Evolutionary conservation across 495 filamentous ascomycete species (phyloP).

Genomic region (Podospora bellae-mahoneyi): DNA sequence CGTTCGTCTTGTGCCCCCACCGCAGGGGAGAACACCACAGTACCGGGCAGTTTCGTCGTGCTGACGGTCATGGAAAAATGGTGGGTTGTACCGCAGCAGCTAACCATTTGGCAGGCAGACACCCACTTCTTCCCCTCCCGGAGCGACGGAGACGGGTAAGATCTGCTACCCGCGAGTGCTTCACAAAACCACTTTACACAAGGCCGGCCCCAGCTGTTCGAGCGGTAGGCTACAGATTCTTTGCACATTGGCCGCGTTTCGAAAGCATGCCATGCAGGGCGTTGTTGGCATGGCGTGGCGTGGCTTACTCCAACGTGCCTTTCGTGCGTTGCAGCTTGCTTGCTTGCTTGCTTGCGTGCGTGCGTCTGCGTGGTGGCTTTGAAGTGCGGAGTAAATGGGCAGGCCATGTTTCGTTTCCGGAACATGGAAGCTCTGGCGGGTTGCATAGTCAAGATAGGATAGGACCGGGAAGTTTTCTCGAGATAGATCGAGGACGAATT

Average conservation of each 20-base stretch:
- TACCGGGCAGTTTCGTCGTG: neutral
- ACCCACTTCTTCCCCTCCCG: neutral
- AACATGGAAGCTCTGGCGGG: neutral
- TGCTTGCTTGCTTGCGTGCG: neutral
- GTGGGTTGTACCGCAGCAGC: neutral
- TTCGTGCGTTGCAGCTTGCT: neutral
- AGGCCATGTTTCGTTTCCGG: neutral
- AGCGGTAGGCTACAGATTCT: neutral
- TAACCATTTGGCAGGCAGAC: neutral
- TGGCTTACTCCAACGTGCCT: neutral
- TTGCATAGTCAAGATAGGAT: neutral
- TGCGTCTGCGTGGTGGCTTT: neutral
- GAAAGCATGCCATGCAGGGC: neutral
- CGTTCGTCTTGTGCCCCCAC: neutral
- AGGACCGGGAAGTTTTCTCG: neutral
- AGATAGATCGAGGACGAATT: neutral
- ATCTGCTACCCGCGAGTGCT: slow-evolving; percentile 7
- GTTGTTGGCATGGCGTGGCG: slow-evolving; percentile 3
- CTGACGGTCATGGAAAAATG: neutral
- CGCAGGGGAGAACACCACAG: neutral
- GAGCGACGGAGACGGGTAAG: slow-evolving; percentile 5
- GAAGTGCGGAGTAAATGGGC: neutral
- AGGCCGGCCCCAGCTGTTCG: neutral
- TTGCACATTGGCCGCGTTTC: neutral
- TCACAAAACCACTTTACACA: neutral